These are phyloP conservation scores for Moelleriella libera DNA, from an alignment of 2,329 filamentous ascomycete genomes.

Conservation along the genomic window DNA sequence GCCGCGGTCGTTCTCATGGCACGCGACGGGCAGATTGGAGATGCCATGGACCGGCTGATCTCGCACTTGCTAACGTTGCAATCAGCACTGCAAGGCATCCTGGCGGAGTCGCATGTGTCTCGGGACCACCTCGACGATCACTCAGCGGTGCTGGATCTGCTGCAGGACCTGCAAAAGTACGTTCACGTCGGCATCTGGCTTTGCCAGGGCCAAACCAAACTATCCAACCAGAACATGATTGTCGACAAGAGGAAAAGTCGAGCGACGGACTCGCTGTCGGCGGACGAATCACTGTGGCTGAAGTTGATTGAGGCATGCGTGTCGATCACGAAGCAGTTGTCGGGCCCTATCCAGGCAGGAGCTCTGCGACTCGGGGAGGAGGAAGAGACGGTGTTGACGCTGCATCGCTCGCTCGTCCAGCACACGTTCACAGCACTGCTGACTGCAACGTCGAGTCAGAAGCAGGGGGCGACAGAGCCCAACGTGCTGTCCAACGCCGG, in stretches of 20 bases:
- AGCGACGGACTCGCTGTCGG: constrained; percentile 28
- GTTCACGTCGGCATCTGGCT: constrained; percentile 90
- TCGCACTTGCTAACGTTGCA: constrained; percentile 69
- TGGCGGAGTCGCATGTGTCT: constrained; percentile 45
- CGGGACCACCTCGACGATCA: constrained; percentile 36
- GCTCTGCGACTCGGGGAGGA: constrained; percentile 26
- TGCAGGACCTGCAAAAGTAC: constrained; percentile 76
- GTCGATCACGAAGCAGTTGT: constrained; percentile 49
- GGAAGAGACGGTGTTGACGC: constrained; percentile 45
- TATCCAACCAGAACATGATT: constrained; percentile 27
- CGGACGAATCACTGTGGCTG: constrained; percentile 45
- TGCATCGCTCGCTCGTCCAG: constrained; percentile 71
- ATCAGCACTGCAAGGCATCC: constrained; percentile 59
- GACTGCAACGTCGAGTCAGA: constrained; percentile 50
- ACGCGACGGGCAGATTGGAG: constrained; percentile 67
- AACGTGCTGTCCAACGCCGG: constrained; percentile 19
- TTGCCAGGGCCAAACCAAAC: constrained; percentile 72
- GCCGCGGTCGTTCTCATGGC: constrained; percentile 86
- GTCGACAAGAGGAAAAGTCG: constrained; percentile 36
- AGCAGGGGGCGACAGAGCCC: constrained; percentile 16
- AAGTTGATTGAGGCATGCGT: constrained; percentile 46
- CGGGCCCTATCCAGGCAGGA: constrained; percentile 33
- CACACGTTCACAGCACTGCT: constrained; percentile 81
- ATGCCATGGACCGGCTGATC: constrained; percentile 77
- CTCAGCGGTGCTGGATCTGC: constrained; percentile 56